Conservation (phyloP, 345 rosid genomes). For the Rubroshorea leprosula region DNA sequence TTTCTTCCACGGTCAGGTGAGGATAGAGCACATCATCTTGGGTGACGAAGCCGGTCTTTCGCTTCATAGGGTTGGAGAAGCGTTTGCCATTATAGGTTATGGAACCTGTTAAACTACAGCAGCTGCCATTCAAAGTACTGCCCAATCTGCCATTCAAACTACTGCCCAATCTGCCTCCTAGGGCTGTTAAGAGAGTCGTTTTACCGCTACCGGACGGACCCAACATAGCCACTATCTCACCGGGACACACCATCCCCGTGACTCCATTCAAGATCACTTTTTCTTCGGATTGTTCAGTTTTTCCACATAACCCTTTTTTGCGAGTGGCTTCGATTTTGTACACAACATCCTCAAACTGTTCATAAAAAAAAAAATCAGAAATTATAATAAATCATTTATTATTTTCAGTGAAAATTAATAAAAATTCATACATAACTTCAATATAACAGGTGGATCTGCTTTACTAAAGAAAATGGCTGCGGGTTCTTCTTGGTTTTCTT, state of each 20-base stretch:
- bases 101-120: too few relatives aligned
- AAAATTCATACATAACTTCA: too few relatives aligned
- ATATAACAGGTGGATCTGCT: too few relatives aligned
- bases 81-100: constrained; percentile 56
- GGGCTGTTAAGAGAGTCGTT: constrained; percentile 79
- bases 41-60: constrained; percentile 71
- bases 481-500: too few relatives aligned
- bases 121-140: too few relatives aligned
- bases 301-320: constrained; percentile 15
- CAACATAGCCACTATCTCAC: constrained; percentile 85
- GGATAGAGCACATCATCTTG: constrained; percentile 87
- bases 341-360: constrained; percentile 69
- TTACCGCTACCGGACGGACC: constrained; percentile 97
- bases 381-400: too few relatives aligned
- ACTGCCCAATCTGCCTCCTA: constrained; percentile 63
- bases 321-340: constrained; percentile 44
- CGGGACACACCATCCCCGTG: constrained; percentile 73
- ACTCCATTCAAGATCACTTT: constrained; percentile 53
- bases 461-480: too few relatives aligned
- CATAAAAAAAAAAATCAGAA: too few relatives aligned
- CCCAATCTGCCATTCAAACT: constrained; percentile 73
- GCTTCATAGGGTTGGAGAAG: constrained; percentile 69
- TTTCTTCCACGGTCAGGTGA: constrained; percentile 78
- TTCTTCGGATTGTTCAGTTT: constrained; percentile 51
- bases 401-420: too few relatives aligned